A percentile compares a stretch with the other conserved stretches of the same genome.
phyloP scores from a whole-genome alignment of 2,329 filamentous ascomycete species.

The Onygena corvina region DNA sequence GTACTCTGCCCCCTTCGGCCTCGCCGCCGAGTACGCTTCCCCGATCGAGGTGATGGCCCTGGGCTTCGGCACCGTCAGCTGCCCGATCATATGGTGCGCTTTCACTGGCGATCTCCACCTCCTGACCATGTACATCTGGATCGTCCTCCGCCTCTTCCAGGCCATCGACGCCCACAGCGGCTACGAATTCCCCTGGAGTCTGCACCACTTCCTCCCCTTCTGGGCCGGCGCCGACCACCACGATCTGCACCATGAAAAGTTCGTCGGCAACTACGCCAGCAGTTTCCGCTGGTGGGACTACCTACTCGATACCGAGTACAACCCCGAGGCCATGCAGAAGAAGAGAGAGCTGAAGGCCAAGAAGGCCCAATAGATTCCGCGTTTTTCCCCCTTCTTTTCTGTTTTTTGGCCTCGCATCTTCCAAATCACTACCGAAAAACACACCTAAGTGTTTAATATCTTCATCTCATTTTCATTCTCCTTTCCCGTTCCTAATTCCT shows the following conservation, averaged over 20 bases:
- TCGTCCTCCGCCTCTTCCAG: conserved; percentile 83
- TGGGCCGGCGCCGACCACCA: conserved; percentile 97
- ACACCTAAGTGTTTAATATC: not conserved
- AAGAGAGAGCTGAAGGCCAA: conserved; percentile 50
- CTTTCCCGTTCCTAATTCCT: not conserved
- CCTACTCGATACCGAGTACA: conserved; percentile 82
- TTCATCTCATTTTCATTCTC: too few relatives aligned
- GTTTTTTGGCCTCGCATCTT: not conserved
- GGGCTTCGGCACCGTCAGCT: conserved; percentile 71
- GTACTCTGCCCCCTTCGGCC: conserved; percentile 91
- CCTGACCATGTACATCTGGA: conserved; percentile 96
- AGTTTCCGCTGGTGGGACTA: conserved; percentile 99
- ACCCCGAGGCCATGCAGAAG: conserved; percentile 70
- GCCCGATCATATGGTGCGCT: conserved; percentile 71
- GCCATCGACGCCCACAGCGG: conserved; percentile 95
- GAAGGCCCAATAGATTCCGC: conserved; percentile 12
- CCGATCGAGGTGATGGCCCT: conserved; percentile 95
- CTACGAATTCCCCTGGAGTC: conserved; percentile 95
- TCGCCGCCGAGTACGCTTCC: conserved; percentile 94
- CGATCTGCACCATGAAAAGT: conserved; percentile 94
- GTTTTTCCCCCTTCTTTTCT: not conserved
- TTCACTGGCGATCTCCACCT: conserved; percentile 83
- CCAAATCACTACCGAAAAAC: not conserved
- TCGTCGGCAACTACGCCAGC: conserved; percentile 95
- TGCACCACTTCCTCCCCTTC: conserved; percentile 92